Base-by-base conservation (phyloP, 257 asterid species). In the Paraleonurus japonicus region DNA sequence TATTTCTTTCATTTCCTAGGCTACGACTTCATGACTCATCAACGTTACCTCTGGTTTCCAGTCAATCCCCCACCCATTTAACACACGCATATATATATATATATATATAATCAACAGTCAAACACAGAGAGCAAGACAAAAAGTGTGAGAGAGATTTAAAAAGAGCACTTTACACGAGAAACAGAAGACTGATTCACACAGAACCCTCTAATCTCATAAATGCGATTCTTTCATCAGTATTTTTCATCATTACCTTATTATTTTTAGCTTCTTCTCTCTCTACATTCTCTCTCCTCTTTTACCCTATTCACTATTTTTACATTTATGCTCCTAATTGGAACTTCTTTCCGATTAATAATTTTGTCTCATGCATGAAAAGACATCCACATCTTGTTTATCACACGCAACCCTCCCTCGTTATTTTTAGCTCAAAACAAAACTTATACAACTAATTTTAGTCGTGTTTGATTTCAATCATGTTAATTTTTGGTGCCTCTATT, bases 171-270 rank as follows among this genome's bases (percentile, higher is more conserved):
- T 80, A 75, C 75, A 85, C 89, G 89, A 85, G 87, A 78, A 70
- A 41, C 75, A 75, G 75, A 78, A 63, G 84, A 75, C 79, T 84
- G 86, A 75, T 85, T 70, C 79, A 74, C 28, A 55, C 57, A 50
- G 80, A 81, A 80, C 74, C 80, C 85, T 79, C 80, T 60, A 54
- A 78, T 74, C 85, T 76, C 76, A 81, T 81, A 67, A 84, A 84
- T 84, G 88, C 84, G 75, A 72, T 79, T 78, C 82, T 79, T 72
- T 64, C 62, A 50, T 72, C 65, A 33, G 17, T 58, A 41, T 37
- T 53, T 70, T 76, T 57, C 86, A 85, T 85, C 89, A 85, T 85
- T 81, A 76, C 90, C 90, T 85, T 85, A 80, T 85, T 85, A 85
- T 85, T 82, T 82, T 74, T 74, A 85, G 84, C 87, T 78, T 85